phyloP scores from a whole-genome alignment of 139 green algal genomes.

The Picochlorum sp. region DNA sequence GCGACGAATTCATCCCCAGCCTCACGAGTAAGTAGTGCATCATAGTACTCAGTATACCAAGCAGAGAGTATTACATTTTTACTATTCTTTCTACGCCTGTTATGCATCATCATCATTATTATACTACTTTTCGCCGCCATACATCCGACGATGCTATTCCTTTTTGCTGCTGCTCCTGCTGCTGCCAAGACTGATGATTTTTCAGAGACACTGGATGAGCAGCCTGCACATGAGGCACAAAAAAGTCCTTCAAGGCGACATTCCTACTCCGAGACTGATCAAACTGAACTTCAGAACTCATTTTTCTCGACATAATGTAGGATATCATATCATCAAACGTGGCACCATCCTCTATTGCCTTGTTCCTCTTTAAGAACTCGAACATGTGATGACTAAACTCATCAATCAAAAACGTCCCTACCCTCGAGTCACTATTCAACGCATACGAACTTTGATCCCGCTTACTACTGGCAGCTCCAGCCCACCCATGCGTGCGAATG shows the following conservation, averaged over 20 bases:
- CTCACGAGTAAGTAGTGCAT: not conserved
- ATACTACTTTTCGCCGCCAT: too few species aligned
- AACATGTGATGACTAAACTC: slow-evolving; percentile 15
- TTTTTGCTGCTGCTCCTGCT: not conserved
- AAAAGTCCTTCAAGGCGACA: not conserved
- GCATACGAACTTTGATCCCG: slow-evolving; percentile 35
- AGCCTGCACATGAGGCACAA: too few species aligned
- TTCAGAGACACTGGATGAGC: not conserved
- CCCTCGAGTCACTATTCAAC: slow-evolving; percentile 1
- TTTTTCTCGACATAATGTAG: not conserved
- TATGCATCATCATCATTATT: too few species aligned
- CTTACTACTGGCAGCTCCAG: slow-evolving; percentile 50
- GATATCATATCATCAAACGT: not conserved
- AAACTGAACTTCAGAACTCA: not conserved
- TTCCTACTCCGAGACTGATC: not conserved
- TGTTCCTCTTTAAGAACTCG: slow-evolving; percentile 2
- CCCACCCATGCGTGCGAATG: slow-evolving; percentile 43
- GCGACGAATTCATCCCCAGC: too few species aligned
- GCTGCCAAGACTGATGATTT: not conserved
- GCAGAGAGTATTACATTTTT: not conserved
- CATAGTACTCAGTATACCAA: not conserved
- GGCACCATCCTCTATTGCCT: not conserved
- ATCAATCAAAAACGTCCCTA: slow-evolving; percentile 24
- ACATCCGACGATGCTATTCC: not conserved
- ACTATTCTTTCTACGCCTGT: not conserved